phyloP scores from a whole-genome alignment of 2,329 filamentous ascomycete genomes.

The Colletotrichum sp. region DNA sequence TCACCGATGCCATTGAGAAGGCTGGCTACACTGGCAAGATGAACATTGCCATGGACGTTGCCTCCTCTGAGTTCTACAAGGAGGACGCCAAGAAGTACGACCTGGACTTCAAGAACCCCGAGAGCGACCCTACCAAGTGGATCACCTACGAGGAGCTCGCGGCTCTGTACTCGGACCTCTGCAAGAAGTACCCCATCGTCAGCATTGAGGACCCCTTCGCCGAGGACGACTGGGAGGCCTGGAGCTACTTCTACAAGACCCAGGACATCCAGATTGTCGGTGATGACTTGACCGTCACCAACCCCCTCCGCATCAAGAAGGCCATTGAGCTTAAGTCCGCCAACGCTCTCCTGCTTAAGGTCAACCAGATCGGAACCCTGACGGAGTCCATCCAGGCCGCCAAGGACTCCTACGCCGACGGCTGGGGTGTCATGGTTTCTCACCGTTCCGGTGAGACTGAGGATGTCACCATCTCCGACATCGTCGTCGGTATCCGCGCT shows the following conservation, averaged over 20 bases:
- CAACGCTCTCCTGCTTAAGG: constrained; percentile 98
- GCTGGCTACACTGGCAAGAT: constrained; percentile 96
- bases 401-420: constrained; percentile 95
- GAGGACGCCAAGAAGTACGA: constrained; percentile 98
- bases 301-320: constrained; percentile 99
- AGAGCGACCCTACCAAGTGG: constrained; percentile 96
- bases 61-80: constrained; percentile 99
- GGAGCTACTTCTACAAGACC: constrained; percentile 99
- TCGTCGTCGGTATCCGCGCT: constrained; percentile 93
- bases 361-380: constrained; percentile 99
- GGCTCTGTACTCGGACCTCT: constrained; percentile 84
- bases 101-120: constrained; percentile 99
- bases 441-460: constrained; percentile 99
- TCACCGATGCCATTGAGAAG: constrained; percentile 91
- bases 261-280: constrained; percentile 98
- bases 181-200: constrained; percentile 97
- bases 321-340: constrained; percentile 98
- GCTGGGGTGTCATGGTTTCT: constrained; percentile 99
- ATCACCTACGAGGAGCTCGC: constrained; percentile 98
- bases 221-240: constrained; percentile 99
- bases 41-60: constrained; percentile 99
- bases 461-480: constrained; percentile 98
- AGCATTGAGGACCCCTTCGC: constrained; percentile 99
- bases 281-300: constrained; percentile 99
- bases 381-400: constrained; percentile 99